Conservation (phyloP, 148 eudicot species). For the Fagopyrum tataricum region DNA sequence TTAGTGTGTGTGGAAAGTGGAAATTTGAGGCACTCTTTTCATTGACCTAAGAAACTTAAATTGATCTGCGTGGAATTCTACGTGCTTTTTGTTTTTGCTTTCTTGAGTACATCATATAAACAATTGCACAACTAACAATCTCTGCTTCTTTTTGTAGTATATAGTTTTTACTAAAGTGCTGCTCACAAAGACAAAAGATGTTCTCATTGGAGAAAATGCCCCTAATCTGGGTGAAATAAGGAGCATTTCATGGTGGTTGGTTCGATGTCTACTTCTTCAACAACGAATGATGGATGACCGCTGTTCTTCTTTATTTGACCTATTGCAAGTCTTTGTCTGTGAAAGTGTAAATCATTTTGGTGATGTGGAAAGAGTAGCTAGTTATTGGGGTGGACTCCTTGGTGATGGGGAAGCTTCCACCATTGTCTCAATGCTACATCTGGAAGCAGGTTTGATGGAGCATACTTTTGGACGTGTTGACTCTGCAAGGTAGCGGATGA, state of each 20-base stretch:
- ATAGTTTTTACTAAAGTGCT: slow-evolving; percentile 72
- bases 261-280: slow-evolving; percentile 62
- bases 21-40: neutral
- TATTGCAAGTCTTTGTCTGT: slow-evolving; percentile 55
- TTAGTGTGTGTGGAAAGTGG: neutral
- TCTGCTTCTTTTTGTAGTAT: slow-evolving; percentile 35
- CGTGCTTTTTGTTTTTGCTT: neutral
- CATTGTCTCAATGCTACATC: slow-evolving; percentile 56
- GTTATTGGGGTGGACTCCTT: slow-evolving; percentile 54
- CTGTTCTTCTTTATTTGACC: slow-evolving; percentile 65
- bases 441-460: slow-evolving; percentile 78
- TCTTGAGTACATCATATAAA: neutral
- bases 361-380: slow-evolving; percentile 39
- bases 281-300: slow-evolving; percentile 70
- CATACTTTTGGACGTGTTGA: slow-evolving; percentile 67
- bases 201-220: slow-evolving; percentile 30
- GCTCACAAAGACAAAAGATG: slow-evolving; percentile 60
- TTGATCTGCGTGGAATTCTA: neutral
- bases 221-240: slow-evolving; percentile 32
- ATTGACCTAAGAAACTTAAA: neutral
- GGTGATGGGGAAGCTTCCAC: slow-evolving; percentile 48
- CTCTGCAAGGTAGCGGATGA: slow-evolving; percentile 43
- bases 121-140: neutral
- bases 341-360: slow-evolving; percentile 56
- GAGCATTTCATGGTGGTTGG: slow-evolving; percentile 83